Conservation (phyloP, 768 basidiomycete genomes). For the Tricholoma furcatifolium region DNA sequence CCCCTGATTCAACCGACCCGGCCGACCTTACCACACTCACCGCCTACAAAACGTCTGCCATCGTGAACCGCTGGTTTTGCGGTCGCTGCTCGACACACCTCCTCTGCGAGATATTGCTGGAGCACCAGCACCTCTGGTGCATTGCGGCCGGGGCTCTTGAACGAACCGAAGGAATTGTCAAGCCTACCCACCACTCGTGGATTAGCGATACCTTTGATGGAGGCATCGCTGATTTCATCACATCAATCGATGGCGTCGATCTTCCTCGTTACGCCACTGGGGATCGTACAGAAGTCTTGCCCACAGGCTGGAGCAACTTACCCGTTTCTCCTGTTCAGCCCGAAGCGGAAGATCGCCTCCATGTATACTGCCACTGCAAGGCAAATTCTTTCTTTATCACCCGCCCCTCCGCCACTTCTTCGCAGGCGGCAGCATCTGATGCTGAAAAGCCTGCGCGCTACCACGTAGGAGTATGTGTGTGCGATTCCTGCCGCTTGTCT, state of each 20-base stretch:
- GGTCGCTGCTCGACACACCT: constrained; percentile 17
- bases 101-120: constrained; percentile 9
- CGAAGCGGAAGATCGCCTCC: constrained; percentile 3
- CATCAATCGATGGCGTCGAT: constrained; percentile 7
- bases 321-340: not conserved
- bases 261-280: constrained; percentile 13
- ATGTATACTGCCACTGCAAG: constrained; percentile 18
- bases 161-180: constrained; percentile 11
- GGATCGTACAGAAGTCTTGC: not conserved
- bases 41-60: constrained; percentile 11
- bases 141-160: constrained; percentile 15
- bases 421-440: constrained; percentile 8
- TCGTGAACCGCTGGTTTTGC: constrained; percentile 18
- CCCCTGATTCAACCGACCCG: constrained; percentile 6
- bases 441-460: constrained; percentile 19
- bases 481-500: constrained; percentile 23
- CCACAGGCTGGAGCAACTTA: constrained; percentile 10
- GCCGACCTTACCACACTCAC: constrained; percentile 15
- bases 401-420: constrained; percentile 17
- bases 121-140: constrained; percentile 10
- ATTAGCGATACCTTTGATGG: constrained; percentile 19
- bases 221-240: constrained; percentile 16
- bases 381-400: constrained; percentile 16
- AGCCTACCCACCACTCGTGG: constrained; percentile 12
- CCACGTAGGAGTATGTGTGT: constrained; percentile 25